These are phyloP conservation scores for Pseudoperonospora humuli DNA, from an alignment of 352 stramenopile species.

Conservation along the genomic window DNA sequence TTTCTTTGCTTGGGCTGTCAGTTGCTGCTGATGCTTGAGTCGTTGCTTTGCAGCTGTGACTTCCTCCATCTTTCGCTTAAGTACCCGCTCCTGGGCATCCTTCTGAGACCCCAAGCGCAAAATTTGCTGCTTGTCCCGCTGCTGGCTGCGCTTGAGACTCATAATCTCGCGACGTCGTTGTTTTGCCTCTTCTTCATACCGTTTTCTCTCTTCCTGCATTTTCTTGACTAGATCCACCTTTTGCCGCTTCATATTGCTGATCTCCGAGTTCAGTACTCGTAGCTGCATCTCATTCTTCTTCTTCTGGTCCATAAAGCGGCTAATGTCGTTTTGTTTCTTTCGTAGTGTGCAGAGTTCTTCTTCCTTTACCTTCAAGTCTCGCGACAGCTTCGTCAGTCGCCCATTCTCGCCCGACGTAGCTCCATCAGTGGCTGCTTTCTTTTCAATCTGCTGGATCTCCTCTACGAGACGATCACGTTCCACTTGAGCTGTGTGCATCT, in stretches of 20 bases:
- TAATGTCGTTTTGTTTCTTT: constrained; percentile 81
- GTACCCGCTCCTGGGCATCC: constrained; percentile 75
- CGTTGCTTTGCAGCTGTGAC: constrained; percentile 66
- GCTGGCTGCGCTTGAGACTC: constrained; percentile 70
- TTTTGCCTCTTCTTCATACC: constrained; percentile 77
- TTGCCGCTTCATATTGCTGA: constrained; percentile 83
- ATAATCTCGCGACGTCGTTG: constrained; percentile 70
- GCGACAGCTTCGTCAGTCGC: constrained; percentile 55
- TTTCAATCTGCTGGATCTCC: constrained; percentile 66
- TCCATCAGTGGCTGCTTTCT: constrained; percentile 50
- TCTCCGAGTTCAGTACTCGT: constrained; percentile 69
- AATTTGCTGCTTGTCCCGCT: constrained; percentile 80
- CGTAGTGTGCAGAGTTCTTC: constrained; percentile 55
- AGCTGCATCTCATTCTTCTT: constrained; percentile 86
- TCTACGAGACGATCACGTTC: constrained; percentile 69
- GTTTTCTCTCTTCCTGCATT: constrained; percentile 80
- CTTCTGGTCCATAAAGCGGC: constrained; percentile 73
- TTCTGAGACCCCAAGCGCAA: constrained; percentile 73
- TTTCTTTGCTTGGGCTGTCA: constrained; percentile 61
- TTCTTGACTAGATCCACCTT: constrained; percentile 86
- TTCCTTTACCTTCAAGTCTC: constrained; percentile 76
- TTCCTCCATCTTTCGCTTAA: constrained; percentile 86
- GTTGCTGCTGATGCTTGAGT: constrained; percentile 78
- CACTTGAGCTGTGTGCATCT: constrained; percentile 49
- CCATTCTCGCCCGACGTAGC: constrained; percentile 43